Evolutionary conservation across 2,329 filamentous ascomycete species (phyloP).

Genomic region (Arthrobotrys conoides): DNA sequence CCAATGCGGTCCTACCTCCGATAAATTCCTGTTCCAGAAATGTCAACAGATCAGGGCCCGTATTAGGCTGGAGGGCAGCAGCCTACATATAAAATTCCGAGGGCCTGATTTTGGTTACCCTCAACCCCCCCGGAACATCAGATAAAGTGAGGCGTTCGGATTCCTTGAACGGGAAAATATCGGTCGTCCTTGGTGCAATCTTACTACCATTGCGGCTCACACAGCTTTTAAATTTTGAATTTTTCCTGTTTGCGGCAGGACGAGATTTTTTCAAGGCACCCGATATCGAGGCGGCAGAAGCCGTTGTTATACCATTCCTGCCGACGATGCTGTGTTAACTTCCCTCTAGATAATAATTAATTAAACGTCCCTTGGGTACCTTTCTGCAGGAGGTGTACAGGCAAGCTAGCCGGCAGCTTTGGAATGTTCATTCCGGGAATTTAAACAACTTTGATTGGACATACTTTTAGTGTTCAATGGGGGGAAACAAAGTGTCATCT

Average conservation of each 20-base stretch:
- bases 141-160: constrained; percentile 49
- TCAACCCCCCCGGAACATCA: neutral
- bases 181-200: constrained; percentile 41
- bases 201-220: constrained; percentile 24
- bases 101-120: neutral
- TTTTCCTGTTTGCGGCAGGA: constrained; percentile 58
- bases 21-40: constrained; percentile 23
- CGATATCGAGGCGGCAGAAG: constrained; percentile 41
- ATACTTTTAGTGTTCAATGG: constrained; percentile 22
- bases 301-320: constrained; percentile 33
- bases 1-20: constrained; percentile 7
- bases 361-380: constrained; percentile 40
- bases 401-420: constrained; percentile 43
- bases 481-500: constrained; percentile 4
- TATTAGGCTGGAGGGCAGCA: constrained; percentile 31
- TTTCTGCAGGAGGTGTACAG: constrained; percentile 43
- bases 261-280: constrained; percentile 48
- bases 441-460: constrained; percentile 38
- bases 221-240: neutral
- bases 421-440: constrained; percentile 55
- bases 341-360: constrained; percentile 30
- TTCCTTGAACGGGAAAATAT: constrained; percentile 1
- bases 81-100: neutral
- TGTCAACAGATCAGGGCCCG: constrained; percentile 26
- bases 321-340: constrained; percentile 32